Evolutionary conservation across 2,329 filamentous ascomycete species (phyloP).

Genomic region (Botrytis elliptica): DNA sequence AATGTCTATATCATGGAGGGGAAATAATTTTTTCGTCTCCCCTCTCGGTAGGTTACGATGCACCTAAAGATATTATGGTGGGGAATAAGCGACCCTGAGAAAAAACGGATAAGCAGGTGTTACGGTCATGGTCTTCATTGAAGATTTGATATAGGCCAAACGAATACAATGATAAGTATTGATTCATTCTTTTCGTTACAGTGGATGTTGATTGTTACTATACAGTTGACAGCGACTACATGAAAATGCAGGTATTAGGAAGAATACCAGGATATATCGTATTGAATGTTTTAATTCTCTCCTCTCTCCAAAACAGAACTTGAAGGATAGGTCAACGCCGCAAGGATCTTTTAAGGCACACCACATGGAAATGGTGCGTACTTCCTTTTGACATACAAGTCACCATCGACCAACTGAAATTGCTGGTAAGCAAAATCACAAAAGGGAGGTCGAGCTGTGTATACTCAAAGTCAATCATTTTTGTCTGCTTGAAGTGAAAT

Average conservation of each 20-base stretch:
- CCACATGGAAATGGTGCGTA: background rate
- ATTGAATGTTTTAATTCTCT: background rate
- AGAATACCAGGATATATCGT: background rate
- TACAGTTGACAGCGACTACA: background rate
- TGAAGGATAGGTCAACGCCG: background rate
- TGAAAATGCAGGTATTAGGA: too few relatives aligned
- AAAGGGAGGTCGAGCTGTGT: background rate
- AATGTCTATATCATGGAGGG: slow-evolving; percentile 12
- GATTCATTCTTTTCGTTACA: background rate
- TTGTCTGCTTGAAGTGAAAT: background rate
- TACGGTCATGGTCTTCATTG: background rate
- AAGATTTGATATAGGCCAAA: background rate
- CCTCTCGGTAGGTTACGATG: background rate
- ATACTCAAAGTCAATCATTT: background rate
- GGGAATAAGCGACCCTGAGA: slow-evolving; percentile 7
- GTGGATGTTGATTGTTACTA: background rate
- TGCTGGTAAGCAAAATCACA: background rate
- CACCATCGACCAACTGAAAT: background rate
- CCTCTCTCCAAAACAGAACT: background rate
- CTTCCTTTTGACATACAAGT: background rate
- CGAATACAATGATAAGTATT: background rate
- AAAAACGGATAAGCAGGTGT: background rate
- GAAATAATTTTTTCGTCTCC: slow-evolving; percentile 11
- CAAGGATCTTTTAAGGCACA: background rate
- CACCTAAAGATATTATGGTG: slow-evolving; percentile 7